These are phyloP conservation scores for Pythium chondricola DNA, from an alignment of 352 stramenopile species.

Conservation along the genomic window DNA sequence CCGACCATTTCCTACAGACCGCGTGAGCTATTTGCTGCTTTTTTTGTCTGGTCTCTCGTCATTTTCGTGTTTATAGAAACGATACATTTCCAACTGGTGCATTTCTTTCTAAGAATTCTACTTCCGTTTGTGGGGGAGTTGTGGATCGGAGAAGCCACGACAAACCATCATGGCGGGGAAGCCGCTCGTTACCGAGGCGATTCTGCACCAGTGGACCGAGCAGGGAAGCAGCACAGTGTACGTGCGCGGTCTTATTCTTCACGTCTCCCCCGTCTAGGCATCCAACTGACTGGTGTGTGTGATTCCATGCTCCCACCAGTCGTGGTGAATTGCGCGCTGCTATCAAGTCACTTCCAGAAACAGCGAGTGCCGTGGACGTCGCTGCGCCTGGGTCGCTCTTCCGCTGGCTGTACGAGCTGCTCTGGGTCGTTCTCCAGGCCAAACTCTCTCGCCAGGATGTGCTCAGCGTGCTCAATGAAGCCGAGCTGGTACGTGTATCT, in stretches of 20 bases:
- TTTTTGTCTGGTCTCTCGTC: neutral
- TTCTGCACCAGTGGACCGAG: conserved; percentile 62
- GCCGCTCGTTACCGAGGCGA: conserved; percentile 44
- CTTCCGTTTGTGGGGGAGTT: neutral
- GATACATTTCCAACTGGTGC: no score
- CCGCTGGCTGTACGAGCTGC: conserved; percentile 68
- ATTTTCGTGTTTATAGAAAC: no score
- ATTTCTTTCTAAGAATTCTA: no score
- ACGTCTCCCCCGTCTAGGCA: neutral
- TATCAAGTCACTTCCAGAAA: conserved; percentile 14
- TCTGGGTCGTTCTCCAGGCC: conserved; percentile 63
- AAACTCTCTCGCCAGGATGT: conserved; percentile 72
- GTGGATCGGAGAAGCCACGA: conserved; percentile 11
- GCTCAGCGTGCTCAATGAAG: conserved; percentile 62
- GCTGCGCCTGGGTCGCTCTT: conserved; percentile 23
- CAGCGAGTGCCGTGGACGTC: neutral
- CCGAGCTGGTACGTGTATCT: conserved; percentile 45
- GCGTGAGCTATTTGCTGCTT: conserved; percentile 29
- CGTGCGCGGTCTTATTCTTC: conserved; percentile 6
- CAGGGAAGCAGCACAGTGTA: conserved; percentile 50
- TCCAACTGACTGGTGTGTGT: conserved; percentile 7
- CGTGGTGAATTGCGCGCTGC: conserved; percentile 29
- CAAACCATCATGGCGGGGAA: conserved; percentile 19
- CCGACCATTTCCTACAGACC: conserved; percentile 57
- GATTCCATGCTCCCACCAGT: conserved; percentile 15